Base-by-base conservation (phyloP, 352 stramenopile species). In the Globisporangium cylindrosporum region DNA sequence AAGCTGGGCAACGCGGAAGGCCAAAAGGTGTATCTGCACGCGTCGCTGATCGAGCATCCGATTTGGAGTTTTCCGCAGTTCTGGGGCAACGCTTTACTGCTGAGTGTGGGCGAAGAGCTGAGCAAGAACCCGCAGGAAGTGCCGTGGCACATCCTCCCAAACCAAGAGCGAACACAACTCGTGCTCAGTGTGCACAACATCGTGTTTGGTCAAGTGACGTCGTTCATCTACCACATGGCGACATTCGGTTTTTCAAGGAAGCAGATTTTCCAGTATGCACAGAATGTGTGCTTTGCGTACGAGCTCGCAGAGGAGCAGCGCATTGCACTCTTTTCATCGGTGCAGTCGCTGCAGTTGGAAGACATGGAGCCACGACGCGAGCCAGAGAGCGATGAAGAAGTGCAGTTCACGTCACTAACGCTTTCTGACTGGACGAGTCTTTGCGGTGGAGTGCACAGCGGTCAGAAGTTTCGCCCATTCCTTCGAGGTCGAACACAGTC, bases 301-400 rank as follows among this genome's bases (percentile, higher is more conserved):
- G 88, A 95, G 69, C 60, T 95, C 27, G 78, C 74, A 2, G 88
- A 95, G 48, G 85, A 95, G 24, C 88, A 95, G 58, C 83, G 88
- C 54, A 91, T 95, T 15, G 72, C 74, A 58, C 67, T 95, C 32
- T 65, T 93, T 18, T 66, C 82, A 14, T 85, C 81, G 1, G 81
- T 93, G 25, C 75, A 89, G 36, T 77, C 78, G 14, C 65, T 82
- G 3, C 58, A 63, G 5, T 59, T 76, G 4, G 68, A 77, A 22
- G 70, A 80, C 22, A 29, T 12, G 2, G 48, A 38, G 12, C 36
- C 54, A 24, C 72, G 58, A 8, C 72, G 69, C 25, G 43, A 84
- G 15, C 46, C n/a, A 6, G 57, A 46, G 4, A 54, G 71, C 49
- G 72, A 67, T 5, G 66, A 79, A 22, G 79, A 79, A 49, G 80